Evolutionary conservation across 2,329 filamentous ascomycete genomes (phyloP), one percentile per base, ranked within the genome.

Genomic region (Neospermospora avenae): DNA sequence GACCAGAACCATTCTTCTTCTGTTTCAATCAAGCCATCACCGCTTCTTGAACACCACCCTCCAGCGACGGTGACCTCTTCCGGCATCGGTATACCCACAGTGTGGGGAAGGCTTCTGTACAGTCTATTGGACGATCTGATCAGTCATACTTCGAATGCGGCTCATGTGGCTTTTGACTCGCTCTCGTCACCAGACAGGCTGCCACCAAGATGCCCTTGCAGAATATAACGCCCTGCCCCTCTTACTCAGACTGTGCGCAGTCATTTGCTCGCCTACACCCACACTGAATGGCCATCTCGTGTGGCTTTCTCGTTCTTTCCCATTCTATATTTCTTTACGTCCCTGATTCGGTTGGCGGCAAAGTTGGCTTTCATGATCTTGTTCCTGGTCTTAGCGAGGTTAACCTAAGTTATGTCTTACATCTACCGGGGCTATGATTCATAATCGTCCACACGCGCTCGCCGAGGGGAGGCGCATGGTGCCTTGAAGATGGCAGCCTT

Each of bases 291-390:
- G 18, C 39, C 41, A 48, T 34, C 42, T 34, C 37, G 31, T 37
- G 22, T 42, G 31, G 31, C 31, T 37, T 37, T 49, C 41, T 28
- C 44, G 18, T 39, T 45, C 55, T 53, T 57, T 55, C 52, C 49
- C 34, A 45, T 37, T 59, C 57, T 61, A 34, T 58, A 3, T 46
- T 45, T 54, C 56, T 42, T 31, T 5, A 31, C 1, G 91, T 96
- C 73, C 46, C 45, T 37, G 28, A 28, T 28, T 41, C 42, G n/a
- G 6, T 48, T 51, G 20, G 20, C 37, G 25, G 24, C 24, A 14
- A 4, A 42, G 35, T 54, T 54, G 51, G 35, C n/a, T 22, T 35
- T 22, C 16, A 37, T 51, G 18, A 24, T 24, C 8, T 24, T 37
- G 22, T 18, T 51, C n/a, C n/a, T n/a, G 54, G 4, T 7, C 45